Base-by-base conservation (phyloP, 75 land plant species). In the Sequoia sempervirens region DNA sequence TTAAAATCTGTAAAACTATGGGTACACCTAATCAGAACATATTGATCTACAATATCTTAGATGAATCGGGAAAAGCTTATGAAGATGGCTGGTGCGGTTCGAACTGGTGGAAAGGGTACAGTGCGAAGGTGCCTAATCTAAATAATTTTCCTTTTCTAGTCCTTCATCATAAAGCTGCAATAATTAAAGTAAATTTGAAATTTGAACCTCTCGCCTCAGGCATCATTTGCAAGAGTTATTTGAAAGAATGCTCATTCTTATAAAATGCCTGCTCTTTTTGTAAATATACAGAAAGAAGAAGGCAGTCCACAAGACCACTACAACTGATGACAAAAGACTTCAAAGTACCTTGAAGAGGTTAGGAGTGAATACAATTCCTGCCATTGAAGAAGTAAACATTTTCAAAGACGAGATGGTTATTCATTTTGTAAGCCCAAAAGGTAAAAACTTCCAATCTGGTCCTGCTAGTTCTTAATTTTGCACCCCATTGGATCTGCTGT, bases 11-110 rank as follows among this genome's bases (percentile, higher is more conserved):
- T 45, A 78, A 78, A 45, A 1, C 47, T 23, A 26, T 45, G 80
- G 46, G 28, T 45, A 11, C 28, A n/a, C 30, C 50, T 45, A 45
- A 45, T 43, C 30, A 43, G 15, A 78, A 26, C 12, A 45, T 9
- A 78, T 45, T 78, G 80, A 43, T 28, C 47, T 78, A 45, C n/a
- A 11, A 78, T 43, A n/a, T 83, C 18, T 78, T 32, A 84, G 84
- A 87, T 87, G 88, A 38, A 87, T 68, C 74, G 83, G 66, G 88
- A 84, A 52, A 87, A 87, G 88, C 88, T 87, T 37, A 87, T 87
- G 88, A 87, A 85, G 88, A 87, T 87, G 88, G 88, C 88, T 46
- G 81, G 88, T 85, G 88, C 88, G 7, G 88, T 87, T 26, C 87
- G 88, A 11, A 87, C 88, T 56, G 88, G 88, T 40, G 88, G 88